These are phyloP conservation scores for Phytophthora pini DNA, from an alignment of 352 stramenopile species.

Conservation along the genomic window DNA sequence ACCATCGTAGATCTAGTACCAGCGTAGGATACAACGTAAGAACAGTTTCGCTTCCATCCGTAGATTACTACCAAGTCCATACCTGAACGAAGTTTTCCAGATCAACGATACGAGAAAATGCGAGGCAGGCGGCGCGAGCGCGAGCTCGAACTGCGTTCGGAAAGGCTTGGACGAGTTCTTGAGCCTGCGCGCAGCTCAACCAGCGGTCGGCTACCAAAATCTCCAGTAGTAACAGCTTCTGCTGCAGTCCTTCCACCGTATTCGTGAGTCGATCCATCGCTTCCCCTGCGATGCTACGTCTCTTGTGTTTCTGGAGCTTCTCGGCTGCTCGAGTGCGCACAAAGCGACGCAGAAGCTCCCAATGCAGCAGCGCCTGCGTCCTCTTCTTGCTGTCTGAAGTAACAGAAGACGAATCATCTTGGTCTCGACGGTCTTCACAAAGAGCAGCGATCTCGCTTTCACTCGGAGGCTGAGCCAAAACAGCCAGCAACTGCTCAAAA, in stretches of 20 bases:
- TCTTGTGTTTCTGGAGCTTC: background rate
- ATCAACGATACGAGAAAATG: slow-evolving; percentile 77
- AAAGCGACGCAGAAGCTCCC: slow-evolving; percentile 47
- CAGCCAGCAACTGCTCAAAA: slow-evolving; percentile 64
- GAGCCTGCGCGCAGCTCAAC: slow-evolving; percentile 58
- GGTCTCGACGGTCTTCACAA: slow-evolving; percentile 15
- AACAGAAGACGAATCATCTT: background rate
- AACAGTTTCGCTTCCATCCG: background rate
- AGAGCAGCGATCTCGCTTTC: slow-evolving; percentile 25
- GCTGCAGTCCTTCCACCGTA: slow-evolving; percentile 27
- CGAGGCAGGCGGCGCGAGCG: slow-evolving; percentile 54
- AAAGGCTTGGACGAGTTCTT: slow-evolving; percentile 45
- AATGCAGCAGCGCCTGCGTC: slow-evolving; percentile 41
- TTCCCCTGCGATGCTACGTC: slow-evolving; percentile 2
- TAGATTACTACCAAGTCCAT: slow-evolving; percentile 1
- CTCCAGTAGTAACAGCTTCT: slow-evolving; percentile 46
- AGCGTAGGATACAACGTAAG: background rate
- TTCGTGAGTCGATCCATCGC: slow-evolving; percentile 20
- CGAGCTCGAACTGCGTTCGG: slow-evolving; percentile 59
- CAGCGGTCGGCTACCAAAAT: slow-evolving; percentile 59
- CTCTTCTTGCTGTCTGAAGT: slow-evolving; percentile 4
- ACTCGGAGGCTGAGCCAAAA: slow-evolving; percentile 32
- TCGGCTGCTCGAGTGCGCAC: slow-evolving; percentile 8
- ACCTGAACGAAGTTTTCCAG: slow-evolving; percentile 78
- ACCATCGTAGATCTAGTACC: slow-evolving; percentile 52